Conservation (phyloP, 2,329 filamentous ascomycete genomes). For the Drechslerella stenobrocha region DNA sequence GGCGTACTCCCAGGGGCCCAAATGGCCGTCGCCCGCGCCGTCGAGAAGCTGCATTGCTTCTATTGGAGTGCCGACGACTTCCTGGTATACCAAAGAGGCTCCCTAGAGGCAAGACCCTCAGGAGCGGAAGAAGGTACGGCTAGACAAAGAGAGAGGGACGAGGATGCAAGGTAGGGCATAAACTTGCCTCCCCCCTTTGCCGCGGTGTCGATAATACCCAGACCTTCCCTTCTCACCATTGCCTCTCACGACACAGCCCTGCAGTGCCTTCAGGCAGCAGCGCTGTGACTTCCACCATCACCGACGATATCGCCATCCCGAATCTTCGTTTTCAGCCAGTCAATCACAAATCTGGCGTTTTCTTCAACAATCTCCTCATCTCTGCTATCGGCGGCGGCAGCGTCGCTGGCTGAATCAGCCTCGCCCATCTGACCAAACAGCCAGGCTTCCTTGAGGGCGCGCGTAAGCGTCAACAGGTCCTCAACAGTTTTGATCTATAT, state of each 20-base stretch:
- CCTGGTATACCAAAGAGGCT: slow-evolving; percentile 2
- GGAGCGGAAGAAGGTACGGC: slow-evolving; percentile 21
- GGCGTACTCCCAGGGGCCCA: neutral
- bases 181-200: neutral
- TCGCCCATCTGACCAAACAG: slow-evolving; percentile 65
- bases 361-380: slow-evolving; percentile 56
- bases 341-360: slow-evolving; percentile 51
- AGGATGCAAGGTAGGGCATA: neutral
- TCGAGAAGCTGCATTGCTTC: slow-evolving; percentile 5
- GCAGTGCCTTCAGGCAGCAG: slow-evolving; percentile 1
- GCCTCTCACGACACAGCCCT: neutral
- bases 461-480: slow-evolving; percentile 65
- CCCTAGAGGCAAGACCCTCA: neutral
- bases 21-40: neutral
- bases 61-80: neutral
- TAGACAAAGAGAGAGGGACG: neutral
- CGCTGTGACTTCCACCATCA: neutral
- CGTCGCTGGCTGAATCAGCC: slow-evolving; percentile 11
- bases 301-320: slow-evolving; percentile 18
- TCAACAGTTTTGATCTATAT: slow-evolving; percentile 65
- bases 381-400: slow-evolving; percentile 59
- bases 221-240: neutral
- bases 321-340: slow-evolving; percentile 37
- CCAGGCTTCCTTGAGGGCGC: slow-evolving; percentile 69
- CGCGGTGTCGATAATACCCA: neutral